Conservation (phyloP, 208 protist genomes). For the Endotrypanum monterogeii region DNA sequence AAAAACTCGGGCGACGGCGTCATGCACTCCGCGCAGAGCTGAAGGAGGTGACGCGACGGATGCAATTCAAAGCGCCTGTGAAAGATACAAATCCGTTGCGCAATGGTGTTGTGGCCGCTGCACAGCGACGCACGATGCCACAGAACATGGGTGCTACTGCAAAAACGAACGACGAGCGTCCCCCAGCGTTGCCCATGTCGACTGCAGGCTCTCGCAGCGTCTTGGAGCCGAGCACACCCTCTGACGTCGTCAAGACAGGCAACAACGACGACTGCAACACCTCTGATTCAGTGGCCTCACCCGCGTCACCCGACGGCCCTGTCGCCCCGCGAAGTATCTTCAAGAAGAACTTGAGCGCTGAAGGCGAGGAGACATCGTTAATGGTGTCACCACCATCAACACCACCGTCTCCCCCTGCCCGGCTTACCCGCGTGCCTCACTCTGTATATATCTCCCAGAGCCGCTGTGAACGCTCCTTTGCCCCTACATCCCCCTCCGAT, state of each 20-base stretch:
- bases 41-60: constrained; percentile 2
- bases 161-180: not conserved
- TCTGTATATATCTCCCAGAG: not conserved
- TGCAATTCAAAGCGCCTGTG: constrained; percentile 4
- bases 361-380: not conserved
- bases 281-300: not conserved
- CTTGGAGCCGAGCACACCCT: not conserved
- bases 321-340: not conserved
- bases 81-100: not conserved
- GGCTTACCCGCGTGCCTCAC: not conserved
- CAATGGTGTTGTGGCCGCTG: not conserved
- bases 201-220: not conserved
- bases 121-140: constrained; percentile 11
- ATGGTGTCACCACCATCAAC: not conserved
- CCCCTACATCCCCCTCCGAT: not conserved
- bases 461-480: not conserved
- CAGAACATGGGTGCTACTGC: constrained; percentile 12
- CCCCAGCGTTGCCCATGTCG: not conserved
- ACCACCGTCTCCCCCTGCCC: not conserved
- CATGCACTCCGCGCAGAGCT: constrained; percentile 13
- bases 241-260: not conserved
- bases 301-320: not conserved
- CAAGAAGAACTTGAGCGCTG: not conserved
- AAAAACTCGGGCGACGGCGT: constrained; percentile 19
- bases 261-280: not conserved